phyloP scores from a whole-genome alignment of 139 green algal genomes.

The Auxenochlorella pyrenoidosa region DNA sequence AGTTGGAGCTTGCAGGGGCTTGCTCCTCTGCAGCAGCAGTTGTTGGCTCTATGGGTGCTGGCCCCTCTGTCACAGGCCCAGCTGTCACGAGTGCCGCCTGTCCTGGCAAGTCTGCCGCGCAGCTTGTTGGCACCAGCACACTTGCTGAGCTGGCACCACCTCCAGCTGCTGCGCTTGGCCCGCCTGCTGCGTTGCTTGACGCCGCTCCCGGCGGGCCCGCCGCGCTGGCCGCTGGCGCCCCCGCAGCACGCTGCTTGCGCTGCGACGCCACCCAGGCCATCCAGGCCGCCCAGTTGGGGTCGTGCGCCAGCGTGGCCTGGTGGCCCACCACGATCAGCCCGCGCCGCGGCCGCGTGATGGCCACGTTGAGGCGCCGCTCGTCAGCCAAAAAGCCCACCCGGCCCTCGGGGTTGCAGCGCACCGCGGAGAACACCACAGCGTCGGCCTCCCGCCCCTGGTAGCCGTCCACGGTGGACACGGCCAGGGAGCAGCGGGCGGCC shows the following conservation, averaged over 20 bases:
- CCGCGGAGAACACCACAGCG: slow-evolving; percentile 87
- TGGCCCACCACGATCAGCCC: slow-evolving; percentile 81
- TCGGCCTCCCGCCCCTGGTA: slow-evolving; percentile 95
- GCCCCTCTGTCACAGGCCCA: no score
- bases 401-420: slow-evolving; percentile 78
- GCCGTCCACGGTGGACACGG: slow-evolving; percentile 50
- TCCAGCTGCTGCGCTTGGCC: no score
- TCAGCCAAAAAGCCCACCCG: slow-evolving; percentile 90
- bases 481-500: background rate
- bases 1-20: no score
- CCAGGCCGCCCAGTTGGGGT: slow-evolving; percentile 27
- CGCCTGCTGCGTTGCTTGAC: background rate
- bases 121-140: background rate
- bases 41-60: no score
- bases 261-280: slow-evolving; percentile 7
- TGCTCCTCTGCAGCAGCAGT: no score
- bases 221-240: background rate
- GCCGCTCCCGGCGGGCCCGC: no score
- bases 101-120: background rate
- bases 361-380: slow-evolving; percentile 89
- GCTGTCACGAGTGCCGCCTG: background rate
- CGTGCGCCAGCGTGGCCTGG: slow-evolving; percentile 48
- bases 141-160: background rate
- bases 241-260: background rate
- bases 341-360: slow-evolving; percentile 83